Base-by-base conservation (phyloP, 495 filamentous ascomycete species). In the Xylaria longipes region DNA sequence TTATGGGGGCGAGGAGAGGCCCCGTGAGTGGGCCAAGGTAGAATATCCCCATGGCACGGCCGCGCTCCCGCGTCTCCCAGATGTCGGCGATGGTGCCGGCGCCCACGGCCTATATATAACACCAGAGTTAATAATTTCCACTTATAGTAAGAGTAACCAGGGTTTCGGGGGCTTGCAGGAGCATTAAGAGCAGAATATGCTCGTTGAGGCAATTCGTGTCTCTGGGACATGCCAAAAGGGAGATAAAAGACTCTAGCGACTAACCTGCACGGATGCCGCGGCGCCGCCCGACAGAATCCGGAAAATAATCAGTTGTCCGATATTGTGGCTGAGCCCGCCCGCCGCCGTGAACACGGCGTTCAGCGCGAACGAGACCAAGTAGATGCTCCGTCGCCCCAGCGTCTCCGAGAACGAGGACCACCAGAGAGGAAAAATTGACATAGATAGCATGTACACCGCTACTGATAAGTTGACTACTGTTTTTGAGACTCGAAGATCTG, bases 341-440 rank as follows among this genome's bases (percentile, higher is more conserved):
- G 94, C 82, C 22, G 92, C 80, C 54, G 90, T 92, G 82, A 92
- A 97, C 25, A 97, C 62, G n/a, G 91, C 80, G 76, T 95, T 97
- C 7, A 97, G 84, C 31, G 84, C 76, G 77, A 98, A 98, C 0
- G 93, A 97, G 50, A 87, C 82, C 22, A 98, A 76, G 79, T 97
- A 98, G 65, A 98, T 94, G 9, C 91, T 93, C 33, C 95, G 87
- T 48, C 95, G 88, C 27, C 95, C 95, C 4, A 93, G 80, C 5
- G 88, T 87, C 80, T 98, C 95, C 14, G 92, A 95, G 77, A 97
- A 97, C 3, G 90, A 91, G 3, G 93, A 96, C 95, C 95, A 97
- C 94, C 94, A 98, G 6, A 98, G 86, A 2, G 95, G 95, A 72
- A 94, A 97, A 33, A 97, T 93, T 22, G 91, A 88, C 94, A 97